Percentiles rank a stretch among this genome's conserved stretches.
Conservation (phyloP, 768 basidiomycete species). For the Trichaptum fuscoviolaceum region DNA sequence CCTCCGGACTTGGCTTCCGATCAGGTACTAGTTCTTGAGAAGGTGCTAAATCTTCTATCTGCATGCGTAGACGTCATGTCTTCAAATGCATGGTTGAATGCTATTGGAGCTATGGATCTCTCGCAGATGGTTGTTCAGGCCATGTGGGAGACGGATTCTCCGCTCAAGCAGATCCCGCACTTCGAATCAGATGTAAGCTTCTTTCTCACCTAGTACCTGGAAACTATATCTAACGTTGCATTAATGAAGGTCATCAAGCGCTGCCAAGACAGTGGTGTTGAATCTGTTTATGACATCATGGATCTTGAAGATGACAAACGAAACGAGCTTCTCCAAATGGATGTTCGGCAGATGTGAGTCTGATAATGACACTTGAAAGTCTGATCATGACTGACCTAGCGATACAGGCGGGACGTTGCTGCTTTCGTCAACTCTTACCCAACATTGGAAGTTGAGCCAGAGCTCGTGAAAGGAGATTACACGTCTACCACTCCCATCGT, state of each 20-base stretch:
- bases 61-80: constrained; percentile 99
- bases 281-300: constrained; percentile 96
- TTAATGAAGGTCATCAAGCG: constrained; percentile 63
- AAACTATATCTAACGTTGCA: not conserved
- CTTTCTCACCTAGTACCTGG: not conserved
- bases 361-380: not conserved
- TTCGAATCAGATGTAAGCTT: constrained; percentile 78
- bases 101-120: constrained; percentile 94
- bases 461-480: constrained; percentile 83
- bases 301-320: constrained; percentile 95
- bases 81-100: constrained; percentile 92
- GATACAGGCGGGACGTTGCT: constrained; percentile 82
- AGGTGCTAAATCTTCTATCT: constrained; percentile 84
- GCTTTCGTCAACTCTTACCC: constrained; percentile 96
- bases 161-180: constrained; percentile 93
- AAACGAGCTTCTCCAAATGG: constrained; percentile 78
- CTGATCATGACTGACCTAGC: constrained; percentile 14
- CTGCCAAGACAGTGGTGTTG: constrained; percentile 76
- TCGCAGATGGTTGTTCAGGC: constrained; percentile 99
- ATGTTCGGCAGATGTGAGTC: constrained; percentile 77
- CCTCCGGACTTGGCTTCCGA: constrained; percentile 94
- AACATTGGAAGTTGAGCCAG: constrained; percentile 85
- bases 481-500: constrained; percentile 81
- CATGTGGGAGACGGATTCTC: constrained; percentile 96
- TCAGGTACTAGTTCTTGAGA: constrained; percentile 81